Evolutionary conservation across 176 grass and related monocot species (phyloP), one percentile per base, ranked within the genome.

Genomic region (Bothriochloa decipiens): DNA sequence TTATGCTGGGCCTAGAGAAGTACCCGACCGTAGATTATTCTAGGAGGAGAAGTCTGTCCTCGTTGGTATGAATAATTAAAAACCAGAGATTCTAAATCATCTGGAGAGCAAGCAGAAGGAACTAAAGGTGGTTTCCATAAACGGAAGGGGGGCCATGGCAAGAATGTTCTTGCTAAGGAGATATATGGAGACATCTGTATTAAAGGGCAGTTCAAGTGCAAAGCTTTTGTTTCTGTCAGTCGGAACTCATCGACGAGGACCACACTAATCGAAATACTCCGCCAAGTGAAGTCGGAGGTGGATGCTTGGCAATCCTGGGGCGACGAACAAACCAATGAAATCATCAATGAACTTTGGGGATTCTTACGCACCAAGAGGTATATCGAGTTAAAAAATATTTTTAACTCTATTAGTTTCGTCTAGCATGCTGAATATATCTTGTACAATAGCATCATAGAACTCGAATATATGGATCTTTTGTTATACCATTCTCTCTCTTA

Each of bases 91-190:
- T 20, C 4, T 27, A 6, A 25, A 58, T 11, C 49, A 71, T 58
- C 50, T 82, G 49, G 57, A 11, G 4, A 16, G 9, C 5, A 36
- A 32, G 3, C 8, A 61, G 9, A 8, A 72, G 36, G 11, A 62
- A 4, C 52, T 82, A 3, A 82, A 45, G 36, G 80, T 72, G 35
- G 36, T 82, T 0, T 82, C 36, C 3, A 1, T 82, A 1, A 13
- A 14, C 0, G 80, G 68, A 43, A 18, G 0, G 9, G 80, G 8
- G 80, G 80, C 25, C 23, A 8, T 72, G 68, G 80, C 4, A 82
- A 72, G 68, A 82, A 68, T 22, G 20, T 23, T 45, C 50, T 82
- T 72, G 80, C 68, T 5, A 82, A 72, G 50, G 23, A 60, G 36
- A 45, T 82, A 28, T 72, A 61, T 42, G 36, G 13, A n/a, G 67